Conservation (phyloP, 73 alveolate species). For the Paraurostyla sp. region DNA sequence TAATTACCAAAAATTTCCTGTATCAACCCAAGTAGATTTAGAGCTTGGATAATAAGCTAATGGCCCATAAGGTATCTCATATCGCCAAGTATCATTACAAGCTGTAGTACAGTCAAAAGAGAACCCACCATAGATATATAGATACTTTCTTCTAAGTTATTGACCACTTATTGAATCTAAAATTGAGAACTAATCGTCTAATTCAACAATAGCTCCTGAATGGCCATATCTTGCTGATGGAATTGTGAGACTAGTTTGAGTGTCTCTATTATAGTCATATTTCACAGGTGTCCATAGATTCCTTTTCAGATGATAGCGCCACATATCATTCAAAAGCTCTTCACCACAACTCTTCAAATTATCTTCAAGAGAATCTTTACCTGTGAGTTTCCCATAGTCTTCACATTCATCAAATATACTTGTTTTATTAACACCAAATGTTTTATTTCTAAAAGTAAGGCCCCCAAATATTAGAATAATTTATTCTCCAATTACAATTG, state of each 20-base stretch:
- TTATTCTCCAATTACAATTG: constrained; percentile 66
- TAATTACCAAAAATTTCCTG: constrained; percentile 62
- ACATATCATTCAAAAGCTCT: constrained; percentile 74
- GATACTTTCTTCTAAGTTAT: constrained; percentile 54
- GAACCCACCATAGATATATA: constrained; percentile 85
- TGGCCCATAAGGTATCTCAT: constrained; percentile 79
- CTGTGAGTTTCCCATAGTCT: constrained; percentile 7
- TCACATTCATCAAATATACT: constrained; percentile 65
- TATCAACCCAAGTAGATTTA: constrained; percentile 48
- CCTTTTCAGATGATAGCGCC: constrained; percentile 73
- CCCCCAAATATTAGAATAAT: constrained; percentile 82
- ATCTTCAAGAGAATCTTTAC: not conserved
- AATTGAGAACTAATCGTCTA: not conserved
- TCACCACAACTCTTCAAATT: constrained; percentile 71
- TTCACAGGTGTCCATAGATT: constrained; percentile 70
- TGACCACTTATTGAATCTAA: constrained; percentile 2
- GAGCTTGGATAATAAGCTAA: constrained; percentile 69
- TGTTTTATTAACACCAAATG: constrained; percentile 47
- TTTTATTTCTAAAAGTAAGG: constrained; percentile 59
- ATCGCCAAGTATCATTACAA: constrained; percentile 79
- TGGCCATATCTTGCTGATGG: constrained; percentile 82
- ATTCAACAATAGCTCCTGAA: constrained; percentile 60
- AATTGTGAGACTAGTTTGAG: constrained; percentile 1
- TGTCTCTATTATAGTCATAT: constrained; percentile 64
- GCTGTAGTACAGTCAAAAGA: constrained; percentile 81